Evolutionary conservation across 2,329 filamentous ascomycete genomes (phyloP), one percentile per base, ranked within the genome.

Genomic region (Phyllosticta citribraziliensis): DNA sequence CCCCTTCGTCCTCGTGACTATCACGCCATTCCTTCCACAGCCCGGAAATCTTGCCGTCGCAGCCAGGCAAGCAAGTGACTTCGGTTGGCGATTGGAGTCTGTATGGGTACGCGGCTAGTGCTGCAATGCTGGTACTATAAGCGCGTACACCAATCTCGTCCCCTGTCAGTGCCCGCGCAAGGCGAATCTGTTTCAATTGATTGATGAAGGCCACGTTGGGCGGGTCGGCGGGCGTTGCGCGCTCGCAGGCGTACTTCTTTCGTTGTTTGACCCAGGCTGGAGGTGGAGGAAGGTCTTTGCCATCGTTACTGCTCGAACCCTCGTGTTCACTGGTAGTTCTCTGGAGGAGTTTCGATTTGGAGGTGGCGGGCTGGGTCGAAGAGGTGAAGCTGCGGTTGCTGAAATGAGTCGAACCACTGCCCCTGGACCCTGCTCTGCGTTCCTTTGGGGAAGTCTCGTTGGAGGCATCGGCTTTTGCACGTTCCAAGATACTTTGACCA

Each of bases 101-200:
- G 67, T 84, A 75, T 0, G 92, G 91, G 68, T 97, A 97, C 0
- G 93, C 89, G 3, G 89, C 84, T 19, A 99, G 73, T 0, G 89
- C 78, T 5, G 94, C 91, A 65, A 97, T 96, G 12, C 88, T 86
- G 1, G 88, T 91, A 30, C 88, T 92, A 70, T 97, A 97, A 0
- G 93, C 91, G 56, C 91, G 84, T 0, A 92, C 85, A 2, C 90
- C 91, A 62, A 95, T 85, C 55, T 88, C 81, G 67, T 97, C 91
- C 9, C 85, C 84, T 0, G 82, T 85, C 1, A 97, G 78, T 17
- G 84, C 80, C 22, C 93, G 83, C 2, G 87, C 81, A 2, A 83
- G 84, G 54, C 88, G 84, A 65, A 97, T 90, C 63, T 87, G 86
- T 66, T 85, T 83, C 5, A 99, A 80, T 63, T 88, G 80, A 0